phyloP scores from a whole-genome alignment of 2,329 filamentous ascomycete species.

The Orbilia javanica region DNA sequence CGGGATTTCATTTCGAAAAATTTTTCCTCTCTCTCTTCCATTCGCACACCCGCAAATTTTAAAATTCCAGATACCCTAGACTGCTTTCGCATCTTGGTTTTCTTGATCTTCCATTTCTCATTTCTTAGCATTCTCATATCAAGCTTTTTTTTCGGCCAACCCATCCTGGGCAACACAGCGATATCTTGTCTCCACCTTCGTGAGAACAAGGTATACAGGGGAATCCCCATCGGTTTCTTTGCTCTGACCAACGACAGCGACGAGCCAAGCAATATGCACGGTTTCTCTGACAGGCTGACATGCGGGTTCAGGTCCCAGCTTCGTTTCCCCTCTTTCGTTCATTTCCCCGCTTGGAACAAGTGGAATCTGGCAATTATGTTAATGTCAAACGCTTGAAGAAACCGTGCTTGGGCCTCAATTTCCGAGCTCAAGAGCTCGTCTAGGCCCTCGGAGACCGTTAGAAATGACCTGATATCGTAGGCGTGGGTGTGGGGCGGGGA shows the following conservation, averaged over 20 bases:
- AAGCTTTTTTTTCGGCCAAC: slow-evolving; percentile 20
- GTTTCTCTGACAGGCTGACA: slow-evolving; percentile 48
- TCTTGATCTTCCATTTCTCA: slow-evolving; percentile 23
- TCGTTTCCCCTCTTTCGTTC: slow-evolving; percentile 17
- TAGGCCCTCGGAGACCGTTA: slow-evolving; percentile 15
- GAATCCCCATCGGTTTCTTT: slow-evolving; percentile 33
- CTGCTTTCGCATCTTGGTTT: slow-evolving; percentile 25
- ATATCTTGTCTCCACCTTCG: slow-evolving; percentile 26
- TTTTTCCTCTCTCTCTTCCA: slow-evolving; percentile 2
- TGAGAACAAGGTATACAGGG: slow-evolving; percentile 41
- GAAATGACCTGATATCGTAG: slow-evolving; percentile 25
- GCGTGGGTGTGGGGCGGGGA: slow-evolving; percentile 12
- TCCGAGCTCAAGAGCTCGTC: slow-evolving; percentile 22
- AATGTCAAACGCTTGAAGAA: slow-evolving; percentile 19
- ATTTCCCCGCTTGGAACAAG: slow-evolving; percentile 18
- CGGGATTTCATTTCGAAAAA: slow-evolving; percentile 15
- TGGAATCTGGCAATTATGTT: slow-evolving; percentile 25
- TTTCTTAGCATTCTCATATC: slow-evolving; percentile 29
- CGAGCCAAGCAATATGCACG: slow-evolving; percentile 34
- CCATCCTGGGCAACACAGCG: slow-evolving; percentile 28
- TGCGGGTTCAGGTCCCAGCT: slow-evolving; percentile 35
- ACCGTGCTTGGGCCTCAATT: slow-evolving; percentile 18
- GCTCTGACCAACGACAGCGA: slow-evolving; percentile 26
- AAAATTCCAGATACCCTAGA: slow-evolving; percentile 20
- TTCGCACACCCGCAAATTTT: slow-evolving; percentile 13